Evolutionary conservation across 2,329 filamentous ascomycete species (phyloP).

Genomic region (Alternaria metachromatica): DNA sequence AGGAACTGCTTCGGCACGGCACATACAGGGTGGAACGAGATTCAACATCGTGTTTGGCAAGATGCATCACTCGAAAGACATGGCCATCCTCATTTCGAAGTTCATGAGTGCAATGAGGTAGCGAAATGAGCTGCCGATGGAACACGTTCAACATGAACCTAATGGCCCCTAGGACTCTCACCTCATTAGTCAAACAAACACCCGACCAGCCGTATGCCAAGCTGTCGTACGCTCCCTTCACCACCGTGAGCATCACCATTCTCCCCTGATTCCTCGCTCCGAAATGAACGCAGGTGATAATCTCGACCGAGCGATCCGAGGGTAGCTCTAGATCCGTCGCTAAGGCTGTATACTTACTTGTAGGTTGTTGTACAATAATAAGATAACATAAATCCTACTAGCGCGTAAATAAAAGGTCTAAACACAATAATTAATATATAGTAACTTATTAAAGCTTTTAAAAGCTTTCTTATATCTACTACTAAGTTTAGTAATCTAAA

Average conservation of each 20-base stretch:
- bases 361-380: too few species aligned
- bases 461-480: too few species aligned
- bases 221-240: not conserved
- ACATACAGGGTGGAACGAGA: not conserved
- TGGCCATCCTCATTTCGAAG: not conserved
- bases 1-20: not conserved
- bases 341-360: too few species aligned
- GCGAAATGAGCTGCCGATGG: not conserved
- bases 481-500: too few species aligned
- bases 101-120: not conserved
- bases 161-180: not conserved
- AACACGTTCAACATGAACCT: not conserved
- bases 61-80: not conserved
- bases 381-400: too few species aligned
- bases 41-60: not conserved
- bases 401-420: too few species aligned
- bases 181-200: not conserved
- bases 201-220: not conserved
- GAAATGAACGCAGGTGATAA: not conserved
- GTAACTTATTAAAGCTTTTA: too few species aligned
- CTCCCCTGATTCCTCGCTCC: rapidly evolving
- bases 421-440: too few species aligned
- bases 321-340: too few species aligned
- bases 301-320: too few species aligned
- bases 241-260: not conserved